A percentile compares a stretch with the other conserved stretches of the same genome.
Evolutionary conservation across 331 rosid genomes (phyloP).

Genomic region (Malus hybrid): DNA sequence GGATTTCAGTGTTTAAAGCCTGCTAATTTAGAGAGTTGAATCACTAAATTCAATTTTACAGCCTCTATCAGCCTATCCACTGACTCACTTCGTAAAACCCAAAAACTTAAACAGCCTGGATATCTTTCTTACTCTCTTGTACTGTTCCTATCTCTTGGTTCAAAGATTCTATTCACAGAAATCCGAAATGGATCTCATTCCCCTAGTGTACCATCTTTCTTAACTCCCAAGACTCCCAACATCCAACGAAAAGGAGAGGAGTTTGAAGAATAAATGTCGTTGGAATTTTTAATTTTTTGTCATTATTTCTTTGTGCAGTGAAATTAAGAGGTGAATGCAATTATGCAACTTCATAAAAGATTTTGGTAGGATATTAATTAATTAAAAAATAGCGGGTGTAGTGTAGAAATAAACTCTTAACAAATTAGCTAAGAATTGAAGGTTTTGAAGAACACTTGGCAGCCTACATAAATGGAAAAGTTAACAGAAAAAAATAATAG

Average conservation of each 20-base stretch:
- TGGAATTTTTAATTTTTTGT: background rate
- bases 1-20: too few relatives aligned
- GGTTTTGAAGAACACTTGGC: background rate
- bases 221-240: background rate
- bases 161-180: fast-evolving
- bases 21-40: too few relatives aligned
- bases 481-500: background rate
- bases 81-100: too few relatives aligned
- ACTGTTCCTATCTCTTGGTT: too few relatives aligned
- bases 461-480: background rate
- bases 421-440: background rate
- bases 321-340: background rate
- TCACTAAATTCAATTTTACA: too few relatives aligned
- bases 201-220: background rate
- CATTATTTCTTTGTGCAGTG: background rate
- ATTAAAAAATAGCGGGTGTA: background rate
- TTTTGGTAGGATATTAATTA: background rate
- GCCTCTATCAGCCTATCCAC: too few relatives aligned
- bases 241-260: background rate
- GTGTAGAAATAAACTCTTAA: too few relatives aligned
- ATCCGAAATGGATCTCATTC: too few relatives aligned
- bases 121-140: too few relatives aligned
- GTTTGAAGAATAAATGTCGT: background rate
- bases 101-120: too few relatives aligned
- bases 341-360: background rate